Conservation (phyloP, 495 filamentous ascomycete species). For the Aeminium ludgeri region DNA sequence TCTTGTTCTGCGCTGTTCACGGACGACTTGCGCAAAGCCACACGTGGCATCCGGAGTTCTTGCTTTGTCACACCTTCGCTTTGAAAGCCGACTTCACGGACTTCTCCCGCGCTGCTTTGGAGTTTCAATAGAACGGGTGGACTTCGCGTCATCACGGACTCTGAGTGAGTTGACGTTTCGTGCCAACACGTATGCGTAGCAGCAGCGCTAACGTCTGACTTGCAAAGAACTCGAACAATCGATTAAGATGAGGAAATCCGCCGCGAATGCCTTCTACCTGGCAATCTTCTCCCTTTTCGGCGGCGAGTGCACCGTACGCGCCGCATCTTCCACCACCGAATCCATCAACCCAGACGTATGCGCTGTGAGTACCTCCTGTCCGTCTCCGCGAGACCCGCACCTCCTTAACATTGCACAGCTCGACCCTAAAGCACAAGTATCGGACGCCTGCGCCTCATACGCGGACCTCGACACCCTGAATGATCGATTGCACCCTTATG, state of each 20-base stretch:
- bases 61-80: background rate
- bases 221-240: background rate
- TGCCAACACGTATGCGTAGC: background rate
- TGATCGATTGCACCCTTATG: conserved; percentile 54
- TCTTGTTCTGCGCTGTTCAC: too few relatives aligned
- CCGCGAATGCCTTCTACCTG: conserved; percentile 16
- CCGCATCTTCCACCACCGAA: conserved; percentile 20
- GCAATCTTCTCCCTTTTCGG: conserved; percentile 18
- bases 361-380: conserved; percentile 38
- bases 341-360: conserved; percentile 38
- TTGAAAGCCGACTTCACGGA: background rate
- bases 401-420: conserved; percentile 30
- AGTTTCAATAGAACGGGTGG: background rate
- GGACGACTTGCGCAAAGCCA: too few relatives aligned
- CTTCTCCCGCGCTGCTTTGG: background rate
- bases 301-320: conserved; percentile 3
- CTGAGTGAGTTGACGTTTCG: background rate
- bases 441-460: conserved; percentile 87
- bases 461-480: conserved; percentile 75
- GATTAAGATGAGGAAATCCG: conserved; percentile 12
- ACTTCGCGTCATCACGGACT: background rate
- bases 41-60: background rate
- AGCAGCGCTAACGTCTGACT: conserved; percentile 1
- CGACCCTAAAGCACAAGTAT: conserved; percentile 46
- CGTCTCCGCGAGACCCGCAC: background rate